These are phyloP conservation scores for Syzygium grande DNA, from an alignment of 345 rosid species.

Conservation along the genomic window DNA sequence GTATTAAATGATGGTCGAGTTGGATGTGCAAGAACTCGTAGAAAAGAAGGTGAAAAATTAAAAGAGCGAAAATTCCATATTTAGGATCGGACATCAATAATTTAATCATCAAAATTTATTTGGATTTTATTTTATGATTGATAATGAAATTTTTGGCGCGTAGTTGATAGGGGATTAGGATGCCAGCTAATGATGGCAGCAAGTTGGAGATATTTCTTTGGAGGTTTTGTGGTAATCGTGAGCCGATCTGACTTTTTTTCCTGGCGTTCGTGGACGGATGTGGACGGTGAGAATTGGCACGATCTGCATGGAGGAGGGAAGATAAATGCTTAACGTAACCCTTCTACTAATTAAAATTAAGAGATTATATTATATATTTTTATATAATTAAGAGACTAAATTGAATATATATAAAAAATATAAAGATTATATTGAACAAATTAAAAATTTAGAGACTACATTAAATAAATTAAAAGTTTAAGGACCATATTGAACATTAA, in stretches of 20 bases:
- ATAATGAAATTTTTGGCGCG: not conserved
- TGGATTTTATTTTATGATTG: not conserved
- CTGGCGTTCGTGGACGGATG: not conserved
- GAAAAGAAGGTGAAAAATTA: not conserved
- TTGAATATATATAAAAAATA: too few species aligned
- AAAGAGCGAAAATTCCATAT: not conserved
- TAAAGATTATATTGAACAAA: too few species aligned
- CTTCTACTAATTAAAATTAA: too few species aligned
- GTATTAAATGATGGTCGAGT: not conserved
- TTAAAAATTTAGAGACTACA: too few species aligned
- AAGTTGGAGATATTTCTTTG: not conserved
- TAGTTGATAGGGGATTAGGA: not conserved
- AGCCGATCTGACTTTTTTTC: not conserved
- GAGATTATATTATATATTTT: too few species aligned
- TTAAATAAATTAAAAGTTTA: too few species aligned
- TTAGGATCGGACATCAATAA: not conserved
- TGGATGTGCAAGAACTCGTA: not conserved
- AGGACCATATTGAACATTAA: too few species aligned
- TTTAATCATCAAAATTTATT: not conserved
- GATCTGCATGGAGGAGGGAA: not conserved
- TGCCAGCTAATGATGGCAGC: not conserved
- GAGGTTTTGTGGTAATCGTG: not conserved
- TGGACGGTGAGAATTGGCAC: not conserved
- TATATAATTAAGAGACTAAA: too few species aligned
- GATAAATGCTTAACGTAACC: too few species aligned